Evolutionary conservation across 495 filamentous ascomycete genomes (phyloP).

Genomic region (Articulospora tetracladia): DNA sequence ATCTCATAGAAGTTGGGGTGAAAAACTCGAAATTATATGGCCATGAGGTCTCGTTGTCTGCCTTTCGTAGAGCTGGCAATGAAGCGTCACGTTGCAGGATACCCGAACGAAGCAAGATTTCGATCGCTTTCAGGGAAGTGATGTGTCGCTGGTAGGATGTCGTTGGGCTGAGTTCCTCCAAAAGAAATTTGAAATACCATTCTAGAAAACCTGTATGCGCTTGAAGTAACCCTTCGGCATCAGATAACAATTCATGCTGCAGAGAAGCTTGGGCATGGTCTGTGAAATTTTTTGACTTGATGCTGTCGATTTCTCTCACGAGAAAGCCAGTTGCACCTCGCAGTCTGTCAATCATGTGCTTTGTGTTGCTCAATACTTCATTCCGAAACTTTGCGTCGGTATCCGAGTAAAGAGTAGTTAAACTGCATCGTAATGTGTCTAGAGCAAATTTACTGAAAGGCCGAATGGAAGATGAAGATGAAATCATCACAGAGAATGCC

Average conservation of each 20-base stretch:
- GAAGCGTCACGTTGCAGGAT: conserved; percentile 14
- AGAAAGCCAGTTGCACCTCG: conserved; percentile 43
- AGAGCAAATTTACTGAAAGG: conserved; percentile 61
- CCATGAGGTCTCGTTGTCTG: conserved; percentile 19
- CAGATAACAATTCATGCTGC: neutral
- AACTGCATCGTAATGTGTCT: conserved; percentile 50
- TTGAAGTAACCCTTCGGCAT: neutral
- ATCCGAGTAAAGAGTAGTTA: conserved; percentile 71
- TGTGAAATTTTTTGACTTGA: neutral
- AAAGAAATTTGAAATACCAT: conserved; percentile 71
- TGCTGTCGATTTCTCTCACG: conserved; percentile 30
- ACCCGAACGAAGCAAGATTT: conserved; percentile 56
- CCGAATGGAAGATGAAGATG: conserved; percentile 63
- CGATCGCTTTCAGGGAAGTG: conserved; percentile 66
- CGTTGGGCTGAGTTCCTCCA: conserved; percentile 65
- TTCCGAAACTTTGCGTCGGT: conserved; percentile 80
- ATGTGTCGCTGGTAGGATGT: conserved; percentile 85
- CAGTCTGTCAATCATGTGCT: conserved; percentile 64
- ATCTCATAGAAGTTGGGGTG: conserved; percentile 46
- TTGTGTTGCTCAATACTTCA: conserved; percentile 64
- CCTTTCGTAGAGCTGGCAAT: neutral
- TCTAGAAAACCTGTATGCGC: conserved; percentile 56
- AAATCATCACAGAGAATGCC: conserved; percentile 69
- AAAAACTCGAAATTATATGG: conserved; percentile 19
- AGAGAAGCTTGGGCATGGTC: neutral